Conservation (phyloP, 169 alveolate genomes). For the Ichthyophthirius multifiliis region DNA sequence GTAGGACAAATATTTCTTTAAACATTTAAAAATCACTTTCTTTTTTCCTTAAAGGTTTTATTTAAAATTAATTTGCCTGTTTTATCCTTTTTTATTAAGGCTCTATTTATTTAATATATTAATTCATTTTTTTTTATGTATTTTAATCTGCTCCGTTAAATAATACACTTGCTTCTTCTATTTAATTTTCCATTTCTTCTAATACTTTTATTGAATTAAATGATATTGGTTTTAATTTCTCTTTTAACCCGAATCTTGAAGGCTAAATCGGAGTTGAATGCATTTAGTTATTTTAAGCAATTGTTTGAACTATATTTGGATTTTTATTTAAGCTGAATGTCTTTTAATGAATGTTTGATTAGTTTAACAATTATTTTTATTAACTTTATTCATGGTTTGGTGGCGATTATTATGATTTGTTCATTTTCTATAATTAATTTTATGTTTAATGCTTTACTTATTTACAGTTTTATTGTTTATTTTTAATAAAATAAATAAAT, state of each 20-base stretch:
- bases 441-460: too few relatives aligned
- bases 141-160: not conserved
- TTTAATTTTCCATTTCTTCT: not conserved
- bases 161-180: not conserved
- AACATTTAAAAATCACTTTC: constrained; percentile 41
- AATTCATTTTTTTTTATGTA: not conserved
- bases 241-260: not conserved
- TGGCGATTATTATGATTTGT: too few relatives aligned
- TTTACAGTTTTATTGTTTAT: too few relatives aligned
- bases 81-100: not conserved
- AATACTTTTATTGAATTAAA: not conserved
- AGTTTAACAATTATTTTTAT: too few relatives aligned
- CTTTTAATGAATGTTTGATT: too few relatives aligned
- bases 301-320: too few relatives aligned
- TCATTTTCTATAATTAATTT: too few relatives aligned
- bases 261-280: constrained; percentile 4
- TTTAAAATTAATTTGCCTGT: constrained; percentile 36
- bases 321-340: too few relatives aligned
- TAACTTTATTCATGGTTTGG: too few relatives aligned
- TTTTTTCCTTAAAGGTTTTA: constrained; percentile 31
- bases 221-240: not conserved
- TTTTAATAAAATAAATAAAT: too few relatives aligned
- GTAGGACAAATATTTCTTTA: constrained; percentile 39
- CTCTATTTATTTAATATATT: not conserved
- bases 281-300: too few relatives aligned